Evolutionary conservation across 2,329 filamentous ascomycete species (phyloP).

Genomic region (Xylaria sp.): DNA sequence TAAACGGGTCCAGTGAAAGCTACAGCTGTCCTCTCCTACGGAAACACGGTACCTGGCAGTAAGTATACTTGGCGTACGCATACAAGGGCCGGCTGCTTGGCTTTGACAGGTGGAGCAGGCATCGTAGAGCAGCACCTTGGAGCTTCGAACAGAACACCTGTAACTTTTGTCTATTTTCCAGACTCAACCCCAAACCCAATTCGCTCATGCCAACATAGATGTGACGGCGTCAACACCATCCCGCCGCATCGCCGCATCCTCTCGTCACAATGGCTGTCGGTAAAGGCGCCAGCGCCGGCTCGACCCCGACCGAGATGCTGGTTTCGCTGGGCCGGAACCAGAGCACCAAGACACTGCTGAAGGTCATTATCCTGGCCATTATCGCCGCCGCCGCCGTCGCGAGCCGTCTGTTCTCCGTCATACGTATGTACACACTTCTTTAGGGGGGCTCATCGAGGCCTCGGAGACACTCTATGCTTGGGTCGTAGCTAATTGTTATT

Average conservation of each 20-base stretch:
- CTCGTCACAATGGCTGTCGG: slow-evolving; percentile 53
- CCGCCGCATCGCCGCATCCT: slow-evolving; percentile 42
- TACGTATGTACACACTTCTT: slow-evolving; percentile 70
- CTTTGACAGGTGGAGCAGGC: slow-evolving; percentile 11
- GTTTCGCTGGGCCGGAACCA: slow-evolving; percentile 82
- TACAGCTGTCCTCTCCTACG: slow-evolving; percentile 46
- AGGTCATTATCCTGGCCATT: slow-evolving; percentile 87
- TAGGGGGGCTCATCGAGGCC: neutral
- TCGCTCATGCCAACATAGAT: slow-evolving; percentile 40
- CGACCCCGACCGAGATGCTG: slow-evolving; percentile 47
- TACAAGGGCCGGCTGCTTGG: slow-evolving; percentile 22
- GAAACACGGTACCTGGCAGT: slow-evolving; percentile 3
- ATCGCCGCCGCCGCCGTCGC: slow-evolving; percentile 93
- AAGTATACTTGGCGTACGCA: neutral
- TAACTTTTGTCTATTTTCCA: neutral
- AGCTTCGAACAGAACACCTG: slow-evolving; percentile 7
- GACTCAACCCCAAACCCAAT: slow-evolving; percentile 21
- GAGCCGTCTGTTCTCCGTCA: slow-evolving; percentile 97
- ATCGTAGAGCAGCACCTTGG: slow-evolving; percentile 16
- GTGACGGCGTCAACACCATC: slow-evolving; percentile 38
- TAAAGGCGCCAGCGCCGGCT: slow-evolving; percentile 48
- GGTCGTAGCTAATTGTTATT: slow-evolving; percentile 19
- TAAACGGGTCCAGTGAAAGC: slow-evolving; percentile 38
- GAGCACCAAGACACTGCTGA: slow-evolving; percentile 85
- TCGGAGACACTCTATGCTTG: neutral